Evolutionary conservation across 2,329 filamentous ascomycete species (phyloP), one percentile per base, ranked within the genome.

Genomic region (Grosmannia clavigera): DNA sequence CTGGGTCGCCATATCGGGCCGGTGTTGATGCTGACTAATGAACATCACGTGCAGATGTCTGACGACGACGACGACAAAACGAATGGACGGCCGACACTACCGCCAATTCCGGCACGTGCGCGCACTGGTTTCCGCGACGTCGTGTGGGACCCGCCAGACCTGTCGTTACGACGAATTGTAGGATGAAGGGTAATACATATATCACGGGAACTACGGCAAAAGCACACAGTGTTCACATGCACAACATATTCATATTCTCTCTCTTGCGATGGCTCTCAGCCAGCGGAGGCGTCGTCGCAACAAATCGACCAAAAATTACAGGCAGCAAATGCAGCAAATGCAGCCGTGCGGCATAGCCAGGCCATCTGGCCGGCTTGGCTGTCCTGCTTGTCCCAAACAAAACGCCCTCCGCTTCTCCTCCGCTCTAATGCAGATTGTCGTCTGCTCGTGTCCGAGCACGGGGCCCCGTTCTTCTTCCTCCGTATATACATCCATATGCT

Each of bases 121-220:
- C 68, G 70, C 58, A 60, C 66, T 29, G 67, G 66, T 16, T 63
- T 73, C 57, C 69, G 69, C 38, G 72, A 74, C 33, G 66, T 73
- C 25, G 69, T 75, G 5, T 74, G 72, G 72, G 72, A 74, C 61
- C 71, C 73, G 19, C 72, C 71, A 1, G 69, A 70, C 25, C 33
- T 60, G 16, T 48, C 48, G 2, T 51, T 66, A 27, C 66, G 62
- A 19, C 43, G 25, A 3, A 38, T 64, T 68, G 68, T 72, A 65
- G 69, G 16, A 58, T 33, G 19, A n/a, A 27, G 22, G 1, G 22
- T 22, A 25, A 9, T 35, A 9, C 9, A 35, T 11, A 10, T 35
- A 11, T 9, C 33, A 35, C 33, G 9, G 33, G 10, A 40, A 38
- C 35, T 3, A 38, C 35, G 35, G 35, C 3, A 7, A 40, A 7